A percentile compares a stretch with the other conserved stretches of the same genome.
Conservation (phyloP, 257 asterid genomes). For the Solanum ahanhuiri region DNA sequence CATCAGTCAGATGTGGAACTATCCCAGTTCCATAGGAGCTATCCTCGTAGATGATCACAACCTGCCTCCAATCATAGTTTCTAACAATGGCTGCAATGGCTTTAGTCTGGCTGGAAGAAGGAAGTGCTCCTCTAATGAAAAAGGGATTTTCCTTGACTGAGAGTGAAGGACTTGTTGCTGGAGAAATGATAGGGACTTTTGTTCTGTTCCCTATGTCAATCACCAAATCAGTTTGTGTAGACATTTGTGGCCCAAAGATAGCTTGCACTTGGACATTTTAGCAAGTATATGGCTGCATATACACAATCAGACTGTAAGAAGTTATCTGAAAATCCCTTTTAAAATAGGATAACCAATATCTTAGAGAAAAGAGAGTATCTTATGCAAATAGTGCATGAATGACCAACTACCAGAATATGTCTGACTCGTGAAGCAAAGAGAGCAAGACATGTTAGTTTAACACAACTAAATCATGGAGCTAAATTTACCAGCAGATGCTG, state of each 20-base stretch:
- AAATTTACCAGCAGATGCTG: slow-evolving; percentile 25
- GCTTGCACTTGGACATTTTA: slow-evolving; percentile 34
- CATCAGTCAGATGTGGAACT: slow-evolving; percentile 24
- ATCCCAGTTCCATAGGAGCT: slow-evolving; percentile 27
- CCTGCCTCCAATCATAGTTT: slow-evolving; percentile 34
- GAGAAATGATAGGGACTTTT: slow-evolving; percentile 37
- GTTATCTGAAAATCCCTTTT: not conserved
- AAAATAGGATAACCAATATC: not conserved
- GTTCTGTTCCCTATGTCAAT: slow-evolving; percentile 29
- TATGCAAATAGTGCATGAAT: not conserved
- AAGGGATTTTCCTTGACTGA: slow-evolving; percentile 29
- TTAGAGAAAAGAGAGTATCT: not conserved
- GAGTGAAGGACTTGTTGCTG: slow-evolving; percentile 34
- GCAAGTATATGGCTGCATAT: slow-evolving; percentile 37
- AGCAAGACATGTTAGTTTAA: not conserved
- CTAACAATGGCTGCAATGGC: slow-evolving; percentile 36
- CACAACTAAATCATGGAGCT: not conserved
- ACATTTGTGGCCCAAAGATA: slow-evolving; percentile 36
- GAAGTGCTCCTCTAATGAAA: slow-evolving; percentile 32
- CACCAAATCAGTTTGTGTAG: slow-evolving; percentile 33
- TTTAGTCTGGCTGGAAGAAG: slow-evolving; percentile 29
- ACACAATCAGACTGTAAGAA: not conserved
- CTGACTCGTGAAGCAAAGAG: not conserved
- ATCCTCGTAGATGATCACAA: slow-evolving; percentile 29
- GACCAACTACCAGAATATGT: not conserved